A percentile compares a stretch with the other conserved stretches of the same genome.
Evolutionary conservation across 148 eudicot species (phyloP).

Genomic region (Nepenthes gracilis): DNA sequence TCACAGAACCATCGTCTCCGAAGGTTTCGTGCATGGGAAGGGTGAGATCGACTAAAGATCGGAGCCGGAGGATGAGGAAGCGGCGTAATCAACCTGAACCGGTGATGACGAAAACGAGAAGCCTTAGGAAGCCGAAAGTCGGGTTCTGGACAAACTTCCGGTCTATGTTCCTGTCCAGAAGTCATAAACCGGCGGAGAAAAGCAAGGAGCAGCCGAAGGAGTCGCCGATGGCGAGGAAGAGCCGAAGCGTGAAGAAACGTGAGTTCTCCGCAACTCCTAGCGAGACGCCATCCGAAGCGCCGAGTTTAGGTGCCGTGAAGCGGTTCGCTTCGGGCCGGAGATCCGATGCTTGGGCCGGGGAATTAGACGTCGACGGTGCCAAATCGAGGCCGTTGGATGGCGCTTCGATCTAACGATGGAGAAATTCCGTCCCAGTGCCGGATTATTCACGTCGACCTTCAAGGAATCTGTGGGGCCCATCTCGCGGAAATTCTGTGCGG

Average conservation of each 20-base stretch:
- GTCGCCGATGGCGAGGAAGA: slow-evolving; percentile 7
- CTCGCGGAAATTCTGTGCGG: neutral
- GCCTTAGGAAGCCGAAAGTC: slow-evolving; percentile 6
- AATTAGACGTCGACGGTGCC: slow-evolving; percentile 17
- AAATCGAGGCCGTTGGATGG: slow-evolving; percentile 20
- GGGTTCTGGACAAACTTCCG: slow-evolving; percentile 33
- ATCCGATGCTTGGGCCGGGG: slow-evolving; percentile 48
- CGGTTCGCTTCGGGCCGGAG: slow-evolving; percentile 63
- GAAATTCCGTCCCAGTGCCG: slow-evolving; percentile 10
- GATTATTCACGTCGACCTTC: slow-evolving; percentile 9
- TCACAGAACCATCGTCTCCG: slow-evolving; percentile 67
- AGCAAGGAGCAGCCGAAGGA: neutral
- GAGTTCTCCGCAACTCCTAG: slow-evolving; percentile 7
- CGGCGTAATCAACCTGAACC: slow-evolving; percentile 7
- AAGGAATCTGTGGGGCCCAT: slow-evolving; percentile 13
- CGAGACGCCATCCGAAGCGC: slow-evolving; percentile 23
- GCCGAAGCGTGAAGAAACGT: slow-evolving; percentile 8
- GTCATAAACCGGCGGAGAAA: slow-evolving; percentile 3
- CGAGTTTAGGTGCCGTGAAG: slow-evolving; percentile 52
- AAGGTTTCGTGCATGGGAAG: slow-evolving; percentile 90
- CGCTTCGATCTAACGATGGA: slow-evolving; percentile 13
- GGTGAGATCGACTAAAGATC: slow-evolving; percentile 47
- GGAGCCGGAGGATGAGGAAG: slow-evolving; percentile 24
- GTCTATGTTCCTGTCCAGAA: slow-evolving; percentile 27
- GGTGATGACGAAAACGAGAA: neutral